Percentiles rank a stretch among this genome's conserved stretches.
phyloP scores from a whole-genome alignment of 176 grass and related monocot species.

The Oryza meyeriana region DNA sequence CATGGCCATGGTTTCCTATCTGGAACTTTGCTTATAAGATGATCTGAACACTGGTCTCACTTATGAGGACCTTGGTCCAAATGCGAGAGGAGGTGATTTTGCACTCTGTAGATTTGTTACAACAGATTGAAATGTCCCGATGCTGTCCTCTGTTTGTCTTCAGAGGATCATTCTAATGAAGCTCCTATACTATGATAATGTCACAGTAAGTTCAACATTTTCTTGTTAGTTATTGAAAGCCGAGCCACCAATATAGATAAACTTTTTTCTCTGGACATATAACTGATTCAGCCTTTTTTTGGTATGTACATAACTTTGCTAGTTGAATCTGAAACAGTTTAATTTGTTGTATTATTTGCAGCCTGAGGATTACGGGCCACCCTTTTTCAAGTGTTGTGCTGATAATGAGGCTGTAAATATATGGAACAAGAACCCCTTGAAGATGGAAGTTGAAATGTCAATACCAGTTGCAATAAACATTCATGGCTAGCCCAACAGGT shows the following conservation, averaged over 20 bases:
- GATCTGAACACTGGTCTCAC: slow-evolving; percentile 87
- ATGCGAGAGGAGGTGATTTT: slow-evolving; percentile 85
- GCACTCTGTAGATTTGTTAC: slow-evolving; percentile 11
- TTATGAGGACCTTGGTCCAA: slow-evolving; percentile 98
- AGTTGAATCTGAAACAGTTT: slow-evolving; percentile 14
- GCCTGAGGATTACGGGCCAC: slow-evolving; percentile 98
- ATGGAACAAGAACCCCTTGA: slow-evolving; percentile 93
- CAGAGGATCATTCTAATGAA: slow-evolving; percentile 98
- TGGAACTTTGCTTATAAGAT: slow-evolving; percentile 97
- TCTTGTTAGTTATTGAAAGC: slow-evolving; percentile 22
- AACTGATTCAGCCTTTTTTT: not conserved
- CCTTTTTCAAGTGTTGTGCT: slow-evolving; percentile 83
- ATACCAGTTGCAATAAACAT: too few species aligned
- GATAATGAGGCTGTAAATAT: slow-evolving; percentile 75
- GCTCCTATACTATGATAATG: slow-evolving; percentile 87
- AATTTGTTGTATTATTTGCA: slow-evolving; percentile 32
- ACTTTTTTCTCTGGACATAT: not conserved
- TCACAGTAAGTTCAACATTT: slow-evolving; percentile 58
- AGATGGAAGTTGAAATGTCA: slow-evolving; percentile 96
- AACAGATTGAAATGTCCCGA: slow-evolving; percentile 19
- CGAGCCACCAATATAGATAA: slow-evolving; percentile 3
- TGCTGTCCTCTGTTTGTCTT: slow-evolving; percentile 33
- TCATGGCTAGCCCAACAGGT: too few species aligned
- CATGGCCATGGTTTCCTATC: slow-evolving; percentile 10
- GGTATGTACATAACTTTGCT: slow-evolving; percentile 22